Evolutionary conservation across 306 rosid genomes (phyloP), one percentile per base, ranked within the genome.

Genomic region (Coriaria nepalensis): DNA sequence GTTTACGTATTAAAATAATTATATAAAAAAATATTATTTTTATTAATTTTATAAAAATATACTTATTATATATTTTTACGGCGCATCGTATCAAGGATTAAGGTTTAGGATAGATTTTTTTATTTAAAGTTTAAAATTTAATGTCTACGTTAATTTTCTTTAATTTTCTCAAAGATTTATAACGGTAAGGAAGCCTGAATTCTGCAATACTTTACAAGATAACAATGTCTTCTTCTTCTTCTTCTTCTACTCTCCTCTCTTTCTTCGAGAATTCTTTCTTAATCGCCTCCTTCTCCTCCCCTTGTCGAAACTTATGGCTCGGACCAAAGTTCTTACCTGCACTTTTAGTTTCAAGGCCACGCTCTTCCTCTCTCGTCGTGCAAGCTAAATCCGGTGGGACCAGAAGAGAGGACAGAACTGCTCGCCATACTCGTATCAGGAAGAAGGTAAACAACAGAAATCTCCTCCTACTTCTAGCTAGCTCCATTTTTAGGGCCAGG

Each of bases 391-490:
- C 68, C 55, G 40, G 29, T 3, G 29, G 33, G 2, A 68, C 83
- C 60, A 55, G 79, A 52, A 62, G 71, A 9, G 75, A 77, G 38
- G 73, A 81, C 61, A 59, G 92, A 8, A 54, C 64, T n/a, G 92
- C 92, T 1, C 92, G 85, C 46, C 92, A 77, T 62, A 8, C 33
- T 42, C 85, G 92, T 15, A 62, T 65, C 53, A 43, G 77, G 57
- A 71, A 71, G 69, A 71, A 71, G 77, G 77, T 71, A 37, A 9
- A 39, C 29, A 20, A 20, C 29, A 20, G 29, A 20, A 20, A 20
- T 20, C 29, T 20, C 29, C 3, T 20, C 29, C 29, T 20, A 63
- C 8, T 50, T 10, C 10, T 45, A 5, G 7, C 33, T 8, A 37
- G 11, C 7, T n/a, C 5, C 42, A 10, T 47, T 4, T 9, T 41